Evolutionary conservation across 1,139 yeast species (phyloP).

Genomic region (Citeromyces hawaiiensis): DNA sequence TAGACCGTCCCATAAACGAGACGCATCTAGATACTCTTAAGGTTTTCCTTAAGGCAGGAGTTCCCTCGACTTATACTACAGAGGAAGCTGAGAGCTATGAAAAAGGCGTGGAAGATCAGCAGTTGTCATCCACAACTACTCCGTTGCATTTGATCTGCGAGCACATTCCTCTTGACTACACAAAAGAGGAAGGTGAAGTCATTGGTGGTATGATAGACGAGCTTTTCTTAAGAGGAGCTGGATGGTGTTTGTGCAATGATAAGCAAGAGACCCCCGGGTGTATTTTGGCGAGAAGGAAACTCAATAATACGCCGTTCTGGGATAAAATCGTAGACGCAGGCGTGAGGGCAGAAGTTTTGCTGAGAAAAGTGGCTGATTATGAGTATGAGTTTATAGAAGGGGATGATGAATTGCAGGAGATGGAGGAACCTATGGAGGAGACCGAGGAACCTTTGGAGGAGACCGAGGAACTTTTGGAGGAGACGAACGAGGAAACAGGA

Average conservation of each 20-base stretch:
- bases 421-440: too few species aligned
- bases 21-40: slow-evolving; percentile 31
- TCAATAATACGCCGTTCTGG: slow-evolving; percentile 24
- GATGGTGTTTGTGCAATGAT: slow-evolving; percentile 68
- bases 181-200: slow-evolving; percentile 31
- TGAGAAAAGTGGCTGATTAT: slow-evolving; percentile 58
- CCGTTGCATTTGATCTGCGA: slow-evolving; percentile 63
- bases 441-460: too few species aligned
- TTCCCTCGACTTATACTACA: slow-evolving; percentile 72
- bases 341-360: slow-evolving; percentile 72
- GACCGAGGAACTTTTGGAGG: too few species aligned
- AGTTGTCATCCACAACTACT: slow-evolving; percentile 47
- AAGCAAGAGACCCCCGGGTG: slow-evolving; percentile 72
- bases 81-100: slow-evolving; percentile 59
- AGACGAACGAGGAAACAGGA: slow-evolving; percentile 8
- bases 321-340: slow-evolving; percentile 65
- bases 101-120: slow-evolving; percentile 24
- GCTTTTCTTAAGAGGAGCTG: slow-evolving; percentile 78
- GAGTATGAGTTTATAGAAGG: slow-evolving; percentile 30
- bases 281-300: slow-evolving; percentile 36
- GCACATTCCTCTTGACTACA: slow-evolving; percentile 31
- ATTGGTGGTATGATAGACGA: slow-evolving; percentile 44
- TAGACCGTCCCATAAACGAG: slow-evolving; percentile 42
- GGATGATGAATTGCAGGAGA: slow-evolving; percentile 11
- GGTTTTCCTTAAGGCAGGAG: slow-evolving; percentile 39